These are phyloP conservation scores for Cornus kousa DNA, from an alignment of 148 eudicot species.

Conservation along the genomic window DNA sequence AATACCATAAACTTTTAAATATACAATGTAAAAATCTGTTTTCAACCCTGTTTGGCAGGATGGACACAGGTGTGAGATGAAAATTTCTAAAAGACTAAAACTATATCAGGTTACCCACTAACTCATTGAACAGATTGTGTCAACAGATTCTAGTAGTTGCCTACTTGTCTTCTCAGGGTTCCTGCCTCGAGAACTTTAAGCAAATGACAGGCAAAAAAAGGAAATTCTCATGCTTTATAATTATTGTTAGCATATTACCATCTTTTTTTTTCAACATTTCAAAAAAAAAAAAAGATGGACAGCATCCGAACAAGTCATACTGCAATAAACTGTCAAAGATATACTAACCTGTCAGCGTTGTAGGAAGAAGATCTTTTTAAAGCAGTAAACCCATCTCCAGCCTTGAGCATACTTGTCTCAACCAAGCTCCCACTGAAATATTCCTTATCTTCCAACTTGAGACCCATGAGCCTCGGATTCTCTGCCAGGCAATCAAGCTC, in stretches of 20 bases:
- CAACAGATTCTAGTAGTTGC: not conserved
- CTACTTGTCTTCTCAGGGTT: not conserved
- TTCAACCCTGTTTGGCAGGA: not conserved
- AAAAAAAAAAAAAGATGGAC: not conserved
- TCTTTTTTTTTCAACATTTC: too few species aligned
- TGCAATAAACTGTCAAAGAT: not conserved
- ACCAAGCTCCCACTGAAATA: conserved; percentile 91
- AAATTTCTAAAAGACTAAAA: too few species aligned
- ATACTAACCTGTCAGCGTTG: conserved; percentile 68
- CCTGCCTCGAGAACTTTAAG: not conserved
- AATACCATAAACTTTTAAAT: not conserved
- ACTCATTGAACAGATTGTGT: not conserved
- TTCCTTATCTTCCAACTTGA: conserved; percentile 78
- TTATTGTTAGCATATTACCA: not conserved
- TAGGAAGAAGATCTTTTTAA: conserved; percentile 76
- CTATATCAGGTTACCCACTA: not conserved
- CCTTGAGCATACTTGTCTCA: conserved; percentile 67
- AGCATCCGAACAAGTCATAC: not conserved
- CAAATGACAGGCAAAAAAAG: not conserved
- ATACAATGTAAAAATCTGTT: not conserved
- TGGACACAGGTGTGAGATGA: not conserved
- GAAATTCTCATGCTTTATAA: not conserved
- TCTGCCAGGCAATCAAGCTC: conserved; percentile 79
- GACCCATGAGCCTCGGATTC: conserved; percentile 60
- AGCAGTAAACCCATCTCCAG: conserved; percentile 37